Evolutionary conservation across 2,329 filamentous ascomycete species (phyloP).

Genomic region (Claviceps sorghi): DNA sequence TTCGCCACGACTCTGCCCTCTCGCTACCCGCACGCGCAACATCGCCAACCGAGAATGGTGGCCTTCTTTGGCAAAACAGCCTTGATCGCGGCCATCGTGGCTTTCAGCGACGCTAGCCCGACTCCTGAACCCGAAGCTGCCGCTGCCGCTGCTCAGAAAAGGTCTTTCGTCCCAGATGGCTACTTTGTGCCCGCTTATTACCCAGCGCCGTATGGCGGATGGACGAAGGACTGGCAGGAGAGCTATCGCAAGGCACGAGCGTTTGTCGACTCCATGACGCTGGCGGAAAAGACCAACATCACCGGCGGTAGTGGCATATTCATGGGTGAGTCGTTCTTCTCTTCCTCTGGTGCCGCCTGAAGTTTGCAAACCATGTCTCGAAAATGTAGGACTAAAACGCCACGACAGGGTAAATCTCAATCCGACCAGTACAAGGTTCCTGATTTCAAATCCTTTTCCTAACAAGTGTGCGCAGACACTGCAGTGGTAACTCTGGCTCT

Average conservation of each 20-base stretch:
- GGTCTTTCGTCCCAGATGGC: neutral
- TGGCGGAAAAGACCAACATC: slow-evolving; percentile 69
- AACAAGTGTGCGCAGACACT: slow-evolving; percentile 31
- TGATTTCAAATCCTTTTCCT: neutral
- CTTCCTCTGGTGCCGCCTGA: neutral
- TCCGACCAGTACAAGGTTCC: neutral
- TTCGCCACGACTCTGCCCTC: neutral
- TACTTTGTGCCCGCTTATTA: slow-evolving; percentile 45
- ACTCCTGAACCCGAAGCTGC: neutral
- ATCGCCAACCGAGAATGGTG: neutral
- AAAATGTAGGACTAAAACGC: neutral
- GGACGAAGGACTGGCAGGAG: slow-evolving; percentile 50
- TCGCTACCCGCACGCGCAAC: neutral
- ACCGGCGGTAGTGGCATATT: slow-evolving; percentile 56
- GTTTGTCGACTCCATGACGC: slow-evolving; percentile 59
- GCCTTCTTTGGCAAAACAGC: neutral
- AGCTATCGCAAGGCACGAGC: slow-evolving; percentile 56
- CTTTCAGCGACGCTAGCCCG: neutral
- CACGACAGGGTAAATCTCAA: slow-evolving; percentile 1
- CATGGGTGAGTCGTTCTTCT: slow-evolving; percentile 38
- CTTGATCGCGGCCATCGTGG: neutral
- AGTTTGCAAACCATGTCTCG: neutral
- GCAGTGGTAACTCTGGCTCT: slow-evolving; percentile 64
- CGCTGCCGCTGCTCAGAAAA: neutral
- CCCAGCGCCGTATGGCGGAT: slow-evolving; percentile 58